Percentiles rank a stretch among this genome's conserved stretches.
Evolutionary conservation across 2,329 filamentous ascomycete species (phyloP).

Genomic region (Pseudogymnoascus sp.): DNA sequence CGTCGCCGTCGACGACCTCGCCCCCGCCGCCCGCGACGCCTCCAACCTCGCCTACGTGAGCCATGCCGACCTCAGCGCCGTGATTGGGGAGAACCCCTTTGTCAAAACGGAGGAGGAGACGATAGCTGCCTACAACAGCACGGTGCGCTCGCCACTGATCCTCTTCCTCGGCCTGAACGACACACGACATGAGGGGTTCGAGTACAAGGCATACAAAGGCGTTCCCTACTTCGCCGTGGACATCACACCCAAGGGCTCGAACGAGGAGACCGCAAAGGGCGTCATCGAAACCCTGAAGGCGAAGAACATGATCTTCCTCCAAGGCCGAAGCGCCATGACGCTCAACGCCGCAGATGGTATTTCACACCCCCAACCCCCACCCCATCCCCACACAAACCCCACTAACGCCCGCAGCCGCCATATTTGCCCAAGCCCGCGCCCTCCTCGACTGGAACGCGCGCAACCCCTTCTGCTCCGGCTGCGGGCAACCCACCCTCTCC

Average conservation of each 20-base stretch:
- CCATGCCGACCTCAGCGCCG: constrained; percentile 57
- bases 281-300: constrained; percentile 53
- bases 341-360: constrained; percentile 41
- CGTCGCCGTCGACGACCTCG: constrained; percentile 69
- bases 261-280: constrained; percentile 52
- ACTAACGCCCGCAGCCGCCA: constrained; percentile 53
- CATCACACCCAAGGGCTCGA: constrained; percentile 61
- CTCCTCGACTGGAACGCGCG: constrained; percentile 90
- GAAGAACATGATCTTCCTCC: constrained; percentile 55
- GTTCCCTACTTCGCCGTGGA: constrained; percentile 85
- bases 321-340: constrained; percentile 49
- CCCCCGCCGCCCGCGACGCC: constrained; percentile 58
- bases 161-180: constrained; percentile 84
- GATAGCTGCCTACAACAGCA: constrained; percentile 66
- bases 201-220: constrained; percentile 61
- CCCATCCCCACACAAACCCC: neutral
- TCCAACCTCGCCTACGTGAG: constrained; percentile 59
- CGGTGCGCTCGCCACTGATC: constrained; percentile 51
- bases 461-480: constrained; percentile 86
- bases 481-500: constrained; percentile 73
- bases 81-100: constrained; percentile 68
- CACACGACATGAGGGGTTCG: constrained; percentile 39
- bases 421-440: constrained; percentile 82
- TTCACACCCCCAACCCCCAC: constrained; percentile 1
- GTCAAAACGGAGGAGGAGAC: constrained; percentile 61